Percentiles rank a stretch among this genome's conserved stretches.
Evolutionary conservation across 1,284 basidiomycete genomes (phyloP).

Genomic region (Ceratobasidium sp.): DNA sequence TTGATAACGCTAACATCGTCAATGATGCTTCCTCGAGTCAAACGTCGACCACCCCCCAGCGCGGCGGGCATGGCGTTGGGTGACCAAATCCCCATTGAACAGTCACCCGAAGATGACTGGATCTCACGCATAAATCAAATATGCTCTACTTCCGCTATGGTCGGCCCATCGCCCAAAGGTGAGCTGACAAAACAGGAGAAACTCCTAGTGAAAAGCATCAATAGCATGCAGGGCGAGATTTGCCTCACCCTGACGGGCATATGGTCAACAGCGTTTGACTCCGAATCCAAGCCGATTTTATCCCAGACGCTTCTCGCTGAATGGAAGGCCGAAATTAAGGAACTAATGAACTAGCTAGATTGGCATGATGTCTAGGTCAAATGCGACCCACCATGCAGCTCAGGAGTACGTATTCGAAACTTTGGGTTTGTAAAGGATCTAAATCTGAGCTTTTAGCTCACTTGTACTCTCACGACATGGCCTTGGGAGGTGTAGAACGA

Average conservation of each 20-base stretch:
- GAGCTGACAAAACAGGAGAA: slow-evolving; percentile 14
- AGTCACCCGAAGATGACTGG: slow-evolving; percentile 9
- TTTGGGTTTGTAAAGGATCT: background rate
- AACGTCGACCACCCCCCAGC: background rate
- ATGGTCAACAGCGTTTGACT: slow-evolving; percentile 52
- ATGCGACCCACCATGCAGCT: slow-evolving; percentile 53
- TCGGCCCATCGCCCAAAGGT: background rate
- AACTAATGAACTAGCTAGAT: slow-evolving; percentile 55
- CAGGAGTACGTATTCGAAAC: slow-evolving; percentile 49
- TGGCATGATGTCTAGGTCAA: slow-evolving; percentile 56
- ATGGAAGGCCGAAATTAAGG: slow-evolving; percentile 48
- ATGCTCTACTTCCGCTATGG: background rate
- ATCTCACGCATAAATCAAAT: slow-evolving; percentile 9
- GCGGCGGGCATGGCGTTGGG: background rate
- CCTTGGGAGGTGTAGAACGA: too few species aligned
- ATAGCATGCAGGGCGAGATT: slow-evolving; percentile 27
- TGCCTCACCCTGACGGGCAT: slow-evolving; percentile 55
- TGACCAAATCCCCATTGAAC: background rate
- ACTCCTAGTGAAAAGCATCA: background rate
- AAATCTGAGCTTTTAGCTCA: background rate
- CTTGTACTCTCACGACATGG: background rate
- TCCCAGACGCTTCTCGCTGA: slow-evolving; percentile 38
- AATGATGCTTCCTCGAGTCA: slow-evolving; percentile 39
- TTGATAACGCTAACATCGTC: slow-evolving; percentile 53
- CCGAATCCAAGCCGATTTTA: slow-evolving; percentile 40